Base-by-base conservation (phyloP, 352 stramenopile species). In the Phytopythium aichiense region DNA sequence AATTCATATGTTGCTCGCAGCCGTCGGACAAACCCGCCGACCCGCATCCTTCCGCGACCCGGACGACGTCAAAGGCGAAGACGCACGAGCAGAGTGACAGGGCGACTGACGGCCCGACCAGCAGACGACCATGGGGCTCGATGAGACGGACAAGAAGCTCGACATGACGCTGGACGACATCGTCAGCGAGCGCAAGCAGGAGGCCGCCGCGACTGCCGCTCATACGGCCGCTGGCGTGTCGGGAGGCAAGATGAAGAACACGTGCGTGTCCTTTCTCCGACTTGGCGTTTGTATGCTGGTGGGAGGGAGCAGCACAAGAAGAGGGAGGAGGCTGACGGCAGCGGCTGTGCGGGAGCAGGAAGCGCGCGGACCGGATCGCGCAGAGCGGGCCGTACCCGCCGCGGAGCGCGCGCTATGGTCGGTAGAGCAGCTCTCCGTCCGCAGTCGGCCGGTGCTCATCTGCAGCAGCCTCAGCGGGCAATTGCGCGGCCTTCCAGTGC, bases 111-210 rank as follows among this genome's bases (percentile, higher is more conserved):
- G n/a, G n/a, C n/a, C n/a, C n/a, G n/a, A n/a, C n/a, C n/a, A n/a
- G 30, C 18, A 7, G 46, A 52, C 3, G 5, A 52, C 23, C 7
- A 79, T 79, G 72, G 64, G 63, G 58, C 67, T 65, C 40, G 75
- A 81, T 58, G 66, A 72, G 43, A 75, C 76, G 49, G 76, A 86
- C 68, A 88, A 90, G 70, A 88, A 87, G 68, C 72, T 89, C 43
- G 72, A 81, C 61, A 92, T 90, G 82, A 76, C 77, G 52, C 69
- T 90, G 56, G 82, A 88, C 30, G 66, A 88, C 49, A 92, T 89
- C 62, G 73, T 71, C 22, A 60, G 84, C 53, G 73, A 89, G 69
- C 69, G 72, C 66, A 77, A 86, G 64, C 57, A 59, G 31, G 64
- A 79, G 22, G 56, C 50, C 20, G 15, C 45, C 20, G 31, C 52